Evolutionary conservation across 495 filamentous ascomycete species (phyloP).

Genomic region (Umbilicaria muhlenbergii): DNA sequence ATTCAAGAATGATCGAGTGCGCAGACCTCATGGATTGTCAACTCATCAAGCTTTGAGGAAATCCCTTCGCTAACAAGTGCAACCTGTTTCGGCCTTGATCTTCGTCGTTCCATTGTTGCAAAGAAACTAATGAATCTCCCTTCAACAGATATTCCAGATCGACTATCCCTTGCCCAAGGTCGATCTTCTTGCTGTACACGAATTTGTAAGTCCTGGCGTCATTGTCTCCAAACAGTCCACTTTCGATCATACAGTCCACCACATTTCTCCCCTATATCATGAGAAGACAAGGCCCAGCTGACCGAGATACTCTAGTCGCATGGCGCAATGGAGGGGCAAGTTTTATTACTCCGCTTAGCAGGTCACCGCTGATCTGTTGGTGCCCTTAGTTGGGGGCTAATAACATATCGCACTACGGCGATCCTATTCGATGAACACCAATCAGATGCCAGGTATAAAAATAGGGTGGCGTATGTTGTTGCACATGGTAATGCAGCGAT

Average conservation of each 20-base stretch:
- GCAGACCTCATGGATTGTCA: too few relatives aligned
- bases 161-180: conserved; percentile 94
- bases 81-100: too few relatives aligned
- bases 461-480: conserved; percentile 86
- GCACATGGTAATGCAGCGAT: conserved; percentile 39
- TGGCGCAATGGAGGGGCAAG: conserved; percentile 44
- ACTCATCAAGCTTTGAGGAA: too few relatives aligned
- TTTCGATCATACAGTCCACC: conserved; percentile 13
- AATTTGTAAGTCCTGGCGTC: conserved; percentile 52
- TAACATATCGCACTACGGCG: conserved; percentile 89
- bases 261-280: conserved; percentile 14
- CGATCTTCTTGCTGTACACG: conserved; percentile 89
- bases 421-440: conserved; percentile 85
- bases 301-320: conserved; percentile 35
- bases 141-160: conserved; percentile 55
- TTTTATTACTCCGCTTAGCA: neutral
- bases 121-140: neutral
- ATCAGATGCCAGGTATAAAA: conserved; percentile 75
- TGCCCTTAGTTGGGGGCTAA: conserved; percentile 67
- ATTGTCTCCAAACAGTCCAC: neutral
- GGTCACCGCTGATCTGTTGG: too few relatives aligned
- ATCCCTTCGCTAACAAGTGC: too few relatives aligned
- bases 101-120: too few relatives aligned
- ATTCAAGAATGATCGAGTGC: too few relatives aligned
- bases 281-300: conserved; percentile 9